A percentile compares a stretch with the other conserved stretches of the same genome.
Conservation (phyloP, 441 rosid species). For the Raphanus hybrid region DNA sequence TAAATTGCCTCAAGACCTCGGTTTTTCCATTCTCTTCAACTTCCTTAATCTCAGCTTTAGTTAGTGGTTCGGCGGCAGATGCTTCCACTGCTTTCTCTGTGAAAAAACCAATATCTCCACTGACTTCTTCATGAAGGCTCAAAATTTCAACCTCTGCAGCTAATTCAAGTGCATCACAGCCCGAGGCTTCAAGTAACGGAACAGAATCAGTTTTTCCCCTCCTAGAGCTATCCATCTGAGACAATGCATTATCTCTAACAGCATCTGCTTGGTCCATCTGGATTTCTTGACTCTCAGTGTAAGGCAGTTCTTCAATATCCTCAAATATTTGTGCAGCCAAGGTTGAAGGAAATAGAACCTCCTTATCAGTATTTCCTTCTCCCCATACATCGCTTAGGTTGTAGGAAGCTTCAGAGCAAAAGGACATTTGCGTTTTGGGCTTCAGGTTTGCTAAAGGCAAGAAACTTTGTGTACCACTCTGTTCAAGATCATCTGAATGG, state of each 20-base stretch:
- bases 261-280: constrained; percentile 44
- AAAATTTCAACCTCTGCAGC: constrained; percentile 21
- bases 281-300: constrained; percentile 44
- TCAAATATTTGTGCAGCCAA: constrained; percentile 43
- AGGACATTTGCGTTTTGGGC: not conserved
- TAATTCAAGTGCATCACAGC: constrained; percentile 23
- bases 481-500: constrained; percentile 30
- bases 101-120: constrained; percentile 23
- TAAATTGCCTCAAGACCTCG: constrained; percentile 23
- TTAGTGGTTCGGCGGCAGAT: not conserved
- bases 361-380: constrained; percentile 28
- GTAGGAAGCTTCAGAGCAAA: constrained; percentile 40
- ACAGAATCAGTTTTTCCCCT: constrained; percentile 66
- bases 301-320: constrained; percentile 40
- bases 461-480: constrained; percentile 31
- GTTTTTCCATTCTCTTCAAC: constrained; percentile 1
- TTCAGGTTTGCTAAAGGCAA: constrained; percentile 30
- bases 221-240: constrained; percentile 53
- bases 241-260: constrained; percentile 36
- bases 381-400: constrained; percentile 37
- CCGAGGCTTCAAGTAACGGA: constrained; percentile 23
- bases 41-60: not conserved
- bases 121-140: constrained; percentile 11
- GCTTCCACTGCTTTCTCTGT: constrained; percentile 18
- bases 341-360: constrained; percentile 26